Conservation (phyloP, 1,284 basidiomycete genomes). For the Erythrobasidium hasegawianum region DNA sequence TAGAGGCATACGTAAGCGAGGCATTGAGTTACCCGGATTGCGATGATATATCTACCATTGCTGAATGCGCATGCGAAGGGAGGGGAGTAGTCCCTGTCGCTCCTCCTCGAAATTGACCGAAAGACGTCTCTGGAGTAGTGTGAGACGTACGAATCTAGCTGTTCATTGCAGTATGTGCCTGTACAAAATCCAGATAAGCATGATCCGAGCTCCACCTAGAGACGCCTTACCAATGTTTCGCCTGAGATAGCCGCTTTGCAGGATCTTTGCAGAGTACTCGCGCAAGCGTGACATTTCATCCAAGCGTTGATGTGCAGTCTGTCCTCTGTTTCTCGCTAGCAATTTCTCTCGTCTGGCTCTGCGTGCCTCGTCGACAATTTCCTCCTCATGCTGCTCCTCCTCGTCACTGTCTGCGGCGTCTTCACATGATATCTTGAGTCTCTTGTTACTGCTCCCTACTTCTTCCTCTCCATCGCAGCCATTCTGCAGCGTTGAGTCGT, state of each 20-base stretch:
- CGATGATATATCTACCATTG: conserved; percentile 31
- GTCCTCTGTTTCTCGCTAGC: not conserved
- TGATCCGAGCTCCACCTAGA: conserved; percentile 20
- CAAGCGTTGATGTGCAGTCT: conserved; percentile 3
- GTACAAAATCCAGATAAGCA: conserved; percentile 24
- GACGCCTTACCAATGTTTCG: conserved; percentile 9
- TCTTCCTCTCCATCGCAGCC: conserved; percentile 23
- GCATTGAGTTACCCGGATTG: not conserved
- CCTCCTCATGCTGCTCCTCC: conserved; percentile 1
- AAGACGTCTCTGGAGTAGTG: conserved; percentile 41
- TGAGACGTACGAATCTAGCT: conserved; percentile 36
- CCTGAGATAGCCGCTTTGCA: not conserved
- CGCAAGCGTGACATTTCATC: not conserved
- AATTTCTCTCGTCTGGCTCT: conserved; percentile 1
- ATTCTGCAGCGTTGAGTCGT: not conserved
- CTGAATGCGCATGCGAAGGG: conserved; percentile 42
- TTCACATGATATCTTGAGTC: not conserved
- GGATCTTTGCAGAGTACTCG: not conserved
- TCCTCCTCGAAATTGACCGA: conserved; percentile 35
- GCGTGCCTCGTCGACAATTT: not conserved
- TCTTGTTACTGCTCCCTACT: conserved; percentile 3
- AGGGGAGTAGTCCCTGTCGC: conserved; percentile 38
- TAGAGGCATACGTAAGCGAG: not conserved
- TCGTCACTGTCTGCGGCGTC: not conserved
- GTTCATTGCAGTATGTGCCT: conserved; percentile 21